Conservation (phyloP, 768 basidiomycete genomes). For the Russula vinacea region DNA sequence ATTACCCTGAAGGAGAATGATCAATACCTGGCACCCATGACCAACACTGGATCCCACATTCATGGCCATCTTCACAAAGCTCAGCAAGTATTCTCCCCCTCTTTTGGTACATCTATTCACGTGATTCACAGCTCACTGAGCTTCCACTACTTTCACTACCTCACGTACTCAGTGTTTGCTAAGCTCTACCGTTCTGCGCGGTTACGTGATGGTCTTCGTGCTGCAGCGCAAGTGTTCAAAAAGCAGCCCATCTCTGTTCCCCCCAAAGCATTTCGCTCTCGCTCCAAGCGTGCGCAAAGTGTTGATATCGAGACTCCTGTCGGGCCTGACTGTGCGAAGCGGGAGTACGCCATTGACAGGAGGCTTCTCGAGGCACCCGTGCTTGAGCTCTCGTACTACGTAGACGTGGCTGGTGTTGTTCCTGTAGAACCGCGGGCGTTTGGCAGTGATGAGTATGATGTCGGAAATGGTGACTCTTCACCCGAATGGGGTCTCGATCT, state of each 20-base stretch:
- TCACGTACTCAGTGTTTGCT: slow-evolving; percentile 23
- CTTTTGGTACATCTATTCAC: not conserved
- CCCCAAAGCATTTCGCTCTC: slow-evolving; percentile 27
- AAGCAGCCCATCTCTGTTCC: slow-evolving; percentile 1
- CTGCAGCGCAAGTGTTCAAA: slow-evolving; percentile 4
- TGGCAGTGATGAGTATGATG: slow-evolving; percentile 45
- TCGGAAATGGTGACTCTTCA: slow-evolving; percentile 82
- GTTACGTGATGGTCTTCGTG: slow-evolving; percentile 15
- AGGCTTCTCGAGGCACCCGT: slow-evolving; percentile 74
- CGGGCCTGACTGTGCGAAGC: slow-evolving; percentile 51
- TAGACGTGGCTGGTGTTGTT: slow-evolving; percentile 78
- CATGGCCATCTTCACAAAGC: slow-evolving; percentile 55
- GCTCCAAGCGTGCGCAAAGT: slow-evolving; percentile 36
- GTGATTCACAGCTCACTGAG: slow-evolving; percentile 20
- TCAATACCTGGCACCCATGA: slow-evolving; percentile 66
- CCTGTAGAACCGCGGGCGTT: slow-evolving; percentile 40
- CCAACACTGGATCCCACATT: slow-evolving; percentile 58
- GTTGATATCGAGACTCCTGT: slow-evolving; percentile 54
- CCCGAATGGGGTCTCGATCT: slow-evolving; percentile 96
- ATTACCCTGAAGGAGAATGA: slow-evolving; percentile 73
- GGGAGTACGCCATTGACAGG: slow-evolving; percentile 87
- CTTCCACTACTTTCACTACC: slow-evolving; percentile 21
- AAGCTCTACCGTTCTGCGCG: slow-evolving; percentile 27
- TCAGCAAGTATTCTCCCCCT: slow-evolving; percentile 15
- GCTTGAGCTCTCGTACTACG: slow-evolving; percentile 83